phyloP scores from a whole-genome alignment of 805 yeast species.

The Nakazawaea wyomingensis region DNA sequence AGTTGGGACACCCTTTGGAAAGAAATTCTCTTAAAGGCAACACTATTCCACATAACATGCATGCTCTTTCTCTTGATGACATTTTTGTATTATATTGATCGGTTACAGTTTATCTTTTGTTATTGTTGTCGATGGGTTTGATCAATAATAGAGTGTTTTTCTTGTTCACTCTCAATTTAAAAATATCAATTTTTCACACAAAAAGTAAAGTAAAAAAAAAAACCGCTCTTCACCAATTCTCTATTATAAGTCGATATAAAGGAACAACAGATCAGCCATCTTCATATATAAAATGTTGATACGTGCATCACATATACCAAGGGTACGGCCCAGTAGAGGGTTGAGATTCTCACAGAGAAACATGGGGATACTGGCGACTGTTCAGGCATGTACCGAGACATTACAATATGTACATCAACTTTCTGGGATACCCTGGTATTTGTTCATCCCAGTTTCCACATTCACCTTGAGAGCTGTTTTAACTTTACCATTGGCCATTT shows the following conservation, averaged over 20 bases:
- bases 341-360: not conserved
- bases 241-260: too few species aligned
- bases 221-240: too few species aligned
- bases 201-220: too few species aligned
- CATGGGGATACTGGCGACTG: slow-evolving; percentile 5
- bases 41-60: slow-evolving; percentile 94
- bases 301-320: too few species aligned
- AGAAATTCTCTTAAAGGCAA: slow-evolving; percentile 76
- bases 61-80: slow-evolving; percentile 78
- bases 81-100: slow-evolving; percentile 13
- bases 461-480: slow-evolving; percentile 55
- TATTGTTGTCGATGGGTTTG: not conserved
- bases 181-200: too few species aligned
- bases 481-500: slow-evolving; percentile 75
- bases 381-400: slow-evolving; percentile 21
- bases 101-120: not conserved
- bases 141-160: slow-evolving; percentile 16
- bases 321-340: too few species aligned
- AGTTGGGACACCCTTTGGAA: slow-evolving; percentile 90
- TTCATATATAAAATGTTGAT: too few species aligned
- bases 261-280: too few species aligned
- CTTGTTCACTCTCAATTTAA: too few species aligned
- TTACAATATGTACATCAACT: slow-evolving; percentile 45
- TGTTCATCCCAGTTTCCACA: slow-evolving; percentile 70
- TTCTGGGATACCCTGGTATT: slow-evolving; percentile 80